These are phyloP conservation scores for Fraxinus dipetala DNA, from an alignment of 305 asterid species.

Conservation along the genomic window DNA sequence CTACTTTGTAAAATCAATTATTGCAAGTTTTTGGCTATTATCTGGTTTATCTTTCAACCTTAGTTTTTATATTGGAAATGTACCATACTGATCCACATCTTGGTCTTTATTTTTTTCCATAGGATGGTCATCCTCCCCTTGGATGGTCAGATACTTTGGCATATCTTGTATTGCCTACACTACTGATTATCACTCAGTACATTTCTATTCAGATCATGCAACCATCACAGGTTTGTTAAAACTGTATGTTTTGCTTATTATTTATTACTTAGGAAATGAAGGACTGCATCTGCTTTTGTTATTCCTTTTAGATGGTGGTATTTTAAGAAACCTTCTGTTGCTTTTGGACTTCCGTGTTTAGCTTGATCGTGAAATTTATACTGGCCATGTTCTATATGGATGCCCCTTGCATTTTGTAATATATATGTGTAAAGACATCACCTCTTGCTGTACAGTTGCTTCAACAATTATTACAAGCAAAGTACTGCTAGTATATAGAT, in stretches of 20 bases:
- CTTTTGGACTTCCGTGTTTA: conserved; percentile 4
- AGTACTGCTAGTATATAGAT: background rate
- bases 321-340: conserved; percentile 8
- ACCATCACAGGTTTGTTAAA: conserved; percentile 74
- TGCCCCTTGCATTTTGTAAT: background rate
- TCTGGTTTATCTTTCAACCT: conserved; percentile 10
- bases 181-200: conserved; percentile 71
- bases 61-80: background rate
- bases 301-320: background rate
- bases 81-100: conserved; percentile 4
- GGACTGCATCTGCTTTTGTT: conserved; percentile 8
- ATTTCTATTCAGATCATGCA: conserved; percentile 91
- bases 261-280: conserved; percentile 9
- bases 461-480: background rate
- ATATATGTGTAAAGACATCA: background rate
- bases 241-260: background rate
- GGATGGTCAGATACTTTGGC: conserved; percentile 97
- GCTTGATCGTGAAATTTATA: conserved; percentile 13
- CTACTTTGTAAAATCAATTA: conserved; percentile 5
- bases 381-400: background rate
- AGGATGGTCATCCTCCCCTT: conserved; percentile 99
- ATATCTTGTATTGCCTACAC: conserved; percentile 84
- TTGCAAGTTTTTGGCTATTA: background rate
- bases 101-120: conserved; percentile 21
- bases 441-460: background rate